Conservation (phyloP, 2,329 filamentous ascomycete genomes). For the Tricladium varicosporioides region DNA sequence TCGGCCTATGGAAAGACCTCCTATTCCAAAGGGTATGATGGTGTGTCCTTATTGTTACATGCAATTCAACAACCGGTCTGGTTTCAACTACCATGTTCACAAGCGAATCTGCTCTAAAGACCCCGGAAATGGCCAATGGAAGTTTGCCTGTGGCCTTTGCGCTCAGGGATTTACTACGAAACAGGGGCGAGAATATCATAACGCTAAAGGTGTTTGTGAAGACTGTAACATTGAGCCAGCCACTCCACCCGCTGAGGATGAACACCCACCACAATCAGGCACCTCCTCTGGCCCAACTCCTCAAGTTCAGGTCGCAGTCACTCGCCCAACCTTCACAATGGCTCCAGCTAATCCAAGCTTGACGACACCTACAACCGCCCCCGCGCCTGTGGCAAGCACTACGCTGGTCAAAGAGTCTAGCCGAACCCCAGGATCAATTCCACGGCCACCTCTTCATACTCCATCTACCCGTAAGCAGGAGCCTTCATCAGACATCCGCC, state of each 20-base stretch:
- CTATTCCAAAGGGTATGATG: not conserved
- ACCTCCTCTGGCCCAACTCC: not conserved
- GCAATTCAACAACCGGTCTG: conserved; percentile 2
- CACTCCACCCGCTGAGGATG: not conserved
- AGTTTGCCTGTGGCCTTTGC: conserved; percentile 20
- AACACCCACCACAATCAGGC: not conserved
- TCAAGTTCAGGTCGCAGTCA: not conserved
- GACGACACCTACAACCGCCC: not conserved
- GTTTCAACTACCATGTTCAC: conserved; percentile 15
- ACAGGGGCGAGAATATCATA: conserved; percentile 23
- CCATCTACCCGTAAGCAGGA: conserved; percentile 2
- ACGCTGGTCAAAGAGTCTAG: conserved; percentile 2
- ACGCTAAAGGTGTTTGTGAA: conserved; percentile 10
- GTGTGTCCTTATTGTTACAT: conserved; percentile 5
- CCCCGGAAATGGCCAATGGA: conserved; percentile 15
- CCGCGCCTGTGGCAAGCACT: not conserved
- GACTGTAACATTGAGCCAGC: conserved; percentile 3
- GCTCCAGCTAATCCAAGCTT: not conserved
- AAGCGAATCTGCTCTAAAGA: conserved; percentile 19
- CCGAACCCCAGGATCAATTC: conserved; percentile 9
- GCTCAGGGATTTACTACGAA: conserved; percentile 24
- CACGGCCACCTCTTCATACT: conserved; percentile 4
- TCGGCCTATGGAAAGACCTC: not conserved
- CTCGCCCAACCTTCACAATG: not conserved
- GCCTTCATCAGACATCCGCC: conserved; percentile 11